These are phyloP conservation scores for Termitomyces sp. DNA, from an alignment of 768 basidiomycete species.

Conservation along the genomic window DNA sequence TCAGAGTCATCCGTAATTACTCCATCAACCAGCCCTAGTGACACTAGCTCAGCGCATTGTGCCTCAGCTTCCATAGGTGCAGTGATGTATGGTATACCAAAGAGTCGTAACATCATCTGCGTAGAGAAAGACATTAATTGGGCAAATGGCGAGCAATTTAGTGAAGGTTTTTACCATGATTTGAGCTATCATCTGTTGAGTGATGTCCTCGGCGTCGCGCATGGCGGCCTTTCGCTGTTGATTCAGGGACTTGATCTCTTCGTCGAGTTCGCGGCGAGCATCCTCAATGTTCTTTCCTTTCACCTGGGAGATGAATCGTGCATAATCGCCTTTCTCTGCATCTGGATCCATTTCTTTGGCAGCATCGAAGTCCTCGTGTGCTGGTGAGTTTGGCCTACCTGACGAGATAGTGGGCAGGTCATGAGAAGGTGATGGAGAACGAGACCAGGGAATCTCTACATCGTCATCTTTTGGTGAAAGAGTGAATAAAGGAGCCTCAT, in stretches of 20 bases:
- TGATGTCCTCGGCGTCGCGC: slow-evolving; percentile 93
- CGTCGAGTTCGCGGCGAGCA: slow-evolving; percentile 85
- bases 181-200: slow-evolving; percentile 91
- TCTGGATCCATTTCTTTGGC: slow-evolving; percentile 81
- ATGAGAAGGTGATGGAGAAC: slow-evolving; percentile 27
- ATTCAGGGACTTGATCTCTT: slow-evolving; percentile 79
- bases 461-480: slow-evolving; percentile 11
- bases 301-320: slow-evolving; percentile 87
- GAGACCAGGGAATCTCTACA: slow-evolving; percentile 25
- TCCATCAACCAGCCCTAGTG: slow-evolving; percentile 86
- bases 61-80: slow-evolving; percentile 99
- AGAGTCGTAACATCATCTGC: slow-evolving; percentile 85
- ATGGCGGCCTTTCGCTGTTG: slow-evolving; percentile 83
- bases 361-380: slow-evolving; percentile 63
- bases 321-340: slow-evolving; percentile 85
- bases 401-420: slow-evolving; percentile 13
- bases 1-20: slow-evolving; percentile 99
- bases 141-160: neutral
- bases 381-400: slow-evolving; percentile 20
- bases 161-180: slow-evolving; percentile 45
- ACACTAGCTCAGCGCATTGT: slow-evolving; percentile 90
- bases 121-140: neutral
- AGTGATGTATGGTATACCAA: slow-evolving; percentile 97
- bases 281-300: slow-evolving; percentile 80
- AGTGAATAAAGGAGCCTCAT: slow-evolving; percentile 15